Evolutionary conservation across 2,329 filamentous ascomycete species (phyloP), one percentile per base, ranked within the genome.

Genomic region (Diaporthe humulicola): DNA sequence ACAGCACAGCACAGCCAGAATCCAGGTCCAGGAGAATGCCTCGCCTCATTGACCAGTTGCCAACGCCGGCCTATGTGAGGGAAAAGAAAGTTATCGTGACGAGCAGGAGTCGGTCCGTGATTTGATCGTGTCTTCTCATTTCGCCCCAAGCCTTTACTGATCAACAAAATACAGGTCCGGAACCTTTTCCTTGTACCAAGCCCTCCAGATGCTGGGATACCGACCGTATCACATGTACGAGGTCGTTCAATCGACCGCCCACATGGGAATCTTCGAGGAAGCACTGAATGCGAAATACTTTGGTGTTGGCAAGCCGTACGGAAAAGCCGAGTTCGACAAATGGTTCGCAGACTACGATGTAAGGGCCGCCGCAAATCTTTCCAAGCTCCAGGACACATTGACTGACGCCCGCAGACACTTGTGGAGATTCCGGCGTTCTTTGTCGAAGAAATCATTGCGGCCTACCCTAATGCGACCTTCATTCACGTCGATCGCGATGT

Each of bases 341-440:
- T 84, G 83, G 80, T 82, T 84, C 36, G 82, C 82, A 36, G 79
- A 82, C 30, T 84, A 84, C 58, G 83, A 85, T 73, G 84, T 84
- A 30, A 30, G 60, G 17, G 14, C 33, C 54, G 48, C 50, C 10
- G 38, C 25, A 2, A n/a, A 56, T 5, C 4, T 19, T n/a, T n/a
- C 40, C 9, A 45, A 7, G 6, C 10, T 9, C 0, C 0, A 5
- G 28, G 14, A 56, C 5, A 42, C 3, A 70, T 22, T 6, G 19
- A 52, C 30, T 28, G 36, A 40, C 33, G 28, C 6, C 2, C 17
- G 10, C 38, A 80, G 80, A 57, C 79, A 56, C 79, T 82, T 38
- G 79, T 80, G 75, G 81, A 82, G 74, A 80, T 82, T 73, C 80
- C 81, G 4, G 80, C 79, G 56, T 80, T 82, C 73, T 81, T 84